phyloP scores from a whole-genome alignment of 2,329 filamentous ascomycete species.

The Fusarium denticulatum region DNA sequence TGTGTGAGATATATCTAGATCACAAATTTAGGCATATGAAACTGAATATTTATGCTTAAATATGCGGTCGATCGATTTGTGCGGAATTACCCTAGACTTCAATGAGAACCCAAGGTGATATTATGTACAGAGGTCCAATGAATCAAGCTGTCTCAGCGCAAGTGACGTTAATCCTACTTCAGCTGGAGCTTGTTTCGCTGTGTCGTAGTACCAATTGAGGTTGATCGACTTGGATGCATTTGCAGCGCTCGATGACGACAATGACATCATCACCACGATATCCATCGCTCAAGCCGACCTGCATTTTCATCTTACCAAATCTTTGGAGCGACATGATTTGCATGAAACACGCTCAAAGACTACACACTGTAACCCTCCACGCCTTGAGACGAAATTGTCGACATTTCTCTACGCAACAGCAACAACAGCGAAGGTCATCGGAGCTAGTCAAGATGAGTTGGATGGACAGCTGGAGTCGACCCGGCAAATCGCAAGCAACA shows the following conservation, averaged over 20 bases:
- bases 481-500: slow-evolving; percentile 51
- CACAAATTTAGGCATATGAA: too few relatives aligned
- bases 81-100: background rate
- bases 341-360: background rate
- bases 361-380: accelerated
- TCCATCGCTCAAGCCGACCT: background rate
- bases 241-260: slow-evolving; percentile 25
- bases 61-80: accelerated
- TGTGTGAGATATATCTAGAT: too few relatives aligned
- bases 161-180: background rate
- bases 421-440: background rate
- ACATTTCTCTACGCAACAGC: background rate
- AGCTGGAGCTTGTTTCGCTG: too few relatives aligned
- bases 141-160: accelerated
- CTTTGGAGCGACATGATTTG: background rate
- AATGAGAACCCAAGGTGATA: accelerated
- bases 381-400: accelerated
- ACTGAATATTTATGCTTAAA: background rate
- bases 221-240: background rate
- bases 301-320: background rate
- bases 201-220: too few relatives aligned
- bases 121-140: accelerated
- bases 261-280: slow-evolving; percentile 19
- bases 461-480: slow-evolving; percentile 56
- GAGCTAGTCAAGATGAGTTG: slow-evolving; percentile 48